Evolutionary conservation across 345 rosid genomes (phyloP), one percentile per base, ranked within the genome.

Genomic region (Arabis alpina): DNA sequence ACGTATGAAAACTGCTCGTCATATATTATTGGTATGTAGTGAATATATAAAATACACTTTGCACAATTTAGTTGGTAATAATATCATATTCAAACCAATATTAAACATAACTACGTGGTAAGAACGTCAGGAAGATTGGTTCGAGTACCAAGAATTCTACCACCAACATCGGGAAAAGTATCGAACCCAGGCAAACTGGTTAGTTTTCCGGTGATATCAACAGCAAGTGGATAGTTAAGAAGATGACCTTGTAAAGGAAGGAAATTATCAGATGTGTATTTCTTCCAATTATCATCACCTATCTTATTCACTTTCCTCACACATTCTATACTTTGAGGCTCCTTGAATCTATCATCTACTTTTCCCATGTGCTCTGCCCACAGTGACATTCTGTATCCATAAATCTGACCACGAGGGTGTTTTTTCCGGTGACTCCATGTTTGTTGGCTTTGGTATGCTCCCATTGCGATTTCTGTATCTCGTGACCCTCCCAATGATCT

Each of bases 401-500:
- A 48, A 59, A 88, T 90, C 86, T 91, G 95, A 54, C 97, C 91
- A n/a, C 54, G 80, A 11, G 92, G 92, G 53, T 83, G 92, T 53
- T 74, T 73, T 57, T 80, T 78, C 71, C 65, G 82, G 54, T 84
- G 61, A 30, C 71, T 74, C 87, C 92, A 84, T n/a, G 87, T 86
- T 54, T 89, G 77, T 24, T 80, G 80, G 8, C 86, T 86, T 75
- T 89, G 96, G 69, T 85, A 87, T 10, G 89, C 89, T 4, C 94
- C 98, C 82, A 92, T 89, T 48, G 94, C 98, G 40, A 92, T 89
- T 81, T 92, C 94, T 0, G 98, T 92, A 73, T 89, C 96, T 65
- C 93, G 77, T 6, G 90, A 81, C 62, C 98, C 94, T 25, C 96
- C 92, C 88, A 89, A 56, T 16, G 94, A 89, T 57, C 98, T 82